A percentile compares a stretch with the other conserved stretches of the same genome.
phyloP scores from a whole-genome alignment of 2,329 filamentous ascomycete genomes.

The Aureobasidium sp. region DNA sequence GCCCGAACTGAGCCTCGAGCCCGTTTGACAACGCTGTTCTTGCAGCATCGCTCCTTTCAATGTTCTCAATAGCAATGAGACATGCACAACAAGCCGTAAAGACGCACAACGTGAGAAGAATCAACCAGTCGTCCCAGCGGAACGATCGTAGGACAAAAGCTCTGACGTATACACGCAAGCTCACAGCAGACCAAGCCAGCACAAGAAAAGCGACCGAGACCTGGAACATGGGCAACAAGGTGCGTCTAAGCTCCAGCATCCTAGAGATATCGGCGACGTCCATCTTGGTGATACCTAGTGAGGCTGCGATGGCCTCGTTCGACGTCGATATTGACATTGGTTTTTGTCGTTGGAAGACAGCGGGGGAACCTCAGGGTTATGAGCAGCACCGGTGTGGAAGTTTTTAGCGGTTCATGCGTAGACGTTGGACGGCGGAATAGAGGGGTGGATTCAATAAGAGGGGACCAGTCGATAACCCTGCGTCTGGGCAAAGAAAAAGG shows the following conservation, averaged over 20 bases:
- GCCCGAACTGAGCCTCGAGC: not conserved
- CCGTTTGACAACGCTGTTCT: not conserved
- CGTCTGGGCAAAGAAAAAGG: slow-evolving; percentile 1
- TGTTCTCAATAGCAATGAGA: slow-evolving; percentile 19
- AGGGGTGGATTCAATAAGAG: not conserved
- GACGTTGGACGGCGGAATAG: not conserved
- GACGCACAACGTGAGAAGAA: slow-evolving; percentile 24
- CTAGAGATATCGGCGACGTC: not conserved
- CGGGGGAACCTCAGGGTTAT: slow-evolving; percentile 1
- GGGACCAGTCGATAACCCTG: not conserved
- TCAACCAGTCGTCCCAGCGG: slow-evolving; percentile 27
- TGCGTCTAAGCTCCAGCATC: not conserved
- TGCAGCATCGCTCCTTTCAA: not conserved
- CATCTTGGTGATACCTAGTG: not conserved
- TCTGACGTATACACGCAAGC: slow-evolving; percentile 27
- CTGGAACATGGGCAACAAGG: slow-evolving; percentile 1
- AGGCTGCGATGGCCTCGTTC: not conserved
- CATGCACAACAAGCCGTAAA: slow-evolving; percentile 27
- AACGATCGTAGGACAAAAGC: slow-evolving; percentile 23
- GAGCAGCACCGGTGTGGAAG: not conserved
- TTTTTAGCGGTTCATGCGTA: slow-evolving; percentile 5
- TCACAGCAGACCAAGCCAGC: slow-evolving; percentile 25
- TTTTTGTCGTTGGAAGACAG: not conserved
- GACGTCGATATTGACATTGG: not conserved
- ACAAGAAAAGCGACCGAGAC: slow-evolving; percentile 28